Evolutionary conservation across 2,329 filamentous ascomycete genomes (phyloP), one percentile per base, ranked within the genome.

Genomic region (Tolypocladium guangdongense): DNA sequence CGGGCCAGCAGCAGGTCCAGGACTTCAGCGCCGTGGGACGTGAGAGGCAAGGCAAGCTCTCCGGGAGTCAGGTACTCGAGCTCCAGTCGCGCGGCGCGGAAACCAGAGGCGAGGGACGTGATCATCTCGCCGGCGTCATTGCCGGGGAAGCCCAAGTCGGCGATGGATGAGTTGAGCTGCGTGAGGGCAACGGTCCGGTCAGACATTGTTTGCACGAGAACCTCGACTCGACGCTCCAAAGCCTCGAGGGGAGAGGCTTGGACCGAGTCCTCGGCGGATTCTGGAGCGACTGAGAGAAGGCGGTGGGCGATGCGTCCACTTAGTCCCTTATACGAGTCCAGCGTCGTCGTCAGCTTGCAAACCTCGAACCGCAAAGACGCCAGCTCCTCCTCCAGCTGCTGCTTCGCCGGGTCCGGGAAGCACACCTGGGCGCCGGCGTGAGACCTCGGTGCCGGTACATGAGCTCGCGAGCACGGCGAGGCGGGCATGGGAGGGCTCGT

Each of bases 11-110:
- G 63, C 14, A 82, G 71, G 54, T 81, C 78, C 0, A 85, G 71
- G 0, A 84, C 72, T 51, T 78, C 73, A 1, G 76, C 76, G 2
- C 80, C 80, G 50, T 75, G 75, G 0, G 75, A 74, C 0, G 73
- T 74, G 0, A 82, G 67, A 0, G 80, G 78, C 0, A 82, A 70
- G 0, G 72, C 60, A n/a, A 77, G 68, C 62, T 84, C 81, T 7
- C 81, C 81, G 0, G 81, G 81, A 0, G 75, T 78, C 22, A 84
- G 71, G 60, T 83, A 83, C 63, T 84, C 82, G 2, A 84, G 74
- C 58, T 84, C 81, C 0, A 84, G 67, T 1, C 82, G 75, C 1
- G 81, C 81, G 2, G 75, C 65, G 22, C 81, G 77, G 66, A 85
- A 78, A 2, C 75, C 72, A 2, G 69, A 57, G 0, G 71, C 63